Evolutionary conservation across 441 rosid genomes (phyloP), one percentile per base, ranked within the genome.

Genomic region (Populus hybrid): DNA sequence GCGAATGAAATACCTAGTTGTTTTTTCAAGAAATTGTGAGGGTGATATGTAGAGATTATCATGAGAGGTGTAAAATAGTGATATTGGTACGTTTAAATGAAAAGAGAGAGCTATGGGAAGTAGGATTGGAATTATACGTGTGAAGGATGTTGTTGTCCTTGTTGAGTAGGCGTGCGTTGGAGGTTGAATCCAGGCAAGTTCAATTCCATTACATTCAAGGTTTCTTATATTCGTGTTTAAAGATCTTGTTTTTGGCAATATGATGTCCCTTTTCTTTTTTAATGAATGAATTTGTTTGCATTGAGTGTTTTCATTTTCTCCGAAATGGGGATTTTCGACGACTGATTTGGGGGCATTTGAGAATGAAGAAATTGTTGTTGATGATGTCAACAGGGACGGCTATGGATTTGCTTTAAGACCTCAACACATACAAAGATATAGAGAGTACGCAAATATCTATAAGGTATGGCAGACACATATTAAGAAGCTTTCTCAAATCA

Each of bases 401-500:
- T 97, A 97, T 85, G 99, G 99, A 76, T 97, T 97, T 87, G 89
- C 90, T 68, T 93, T 97, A 83, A 94, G 99, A 86, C 99, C 99
- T 82, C 99, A 97, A 81, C 97, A 94, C 78, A 81, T 91, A 61
- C 97, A 97, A 75, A 88, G 94, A 89, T 97, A 91, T 78, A 81
- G 93, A 84, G 93, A 97, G 80, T 94, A 97, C 89, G 87, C 87
- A 33, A 88, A 82, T 74, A 97, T 97, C 82, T 94, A 94, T 88
- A 93, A 97, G 99, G 99, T 97, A 42, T 26, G 18, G 3, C 53
- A 63, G 16, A 26, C 16, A 40, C 18, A 23, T 18, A 14, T 50
- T 59, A 72, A 53, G 29, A 23, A 20, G 20, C 40, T 50, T 24
- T 72, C 26, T 24, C 4, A 18, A 73, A 65, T 38, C 20, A 38